These are phyloP conservation scores for Kluyveromyces starmeri DNA, from an alignment of 805 yeast species.

Conservation along the genomic window DNA sequence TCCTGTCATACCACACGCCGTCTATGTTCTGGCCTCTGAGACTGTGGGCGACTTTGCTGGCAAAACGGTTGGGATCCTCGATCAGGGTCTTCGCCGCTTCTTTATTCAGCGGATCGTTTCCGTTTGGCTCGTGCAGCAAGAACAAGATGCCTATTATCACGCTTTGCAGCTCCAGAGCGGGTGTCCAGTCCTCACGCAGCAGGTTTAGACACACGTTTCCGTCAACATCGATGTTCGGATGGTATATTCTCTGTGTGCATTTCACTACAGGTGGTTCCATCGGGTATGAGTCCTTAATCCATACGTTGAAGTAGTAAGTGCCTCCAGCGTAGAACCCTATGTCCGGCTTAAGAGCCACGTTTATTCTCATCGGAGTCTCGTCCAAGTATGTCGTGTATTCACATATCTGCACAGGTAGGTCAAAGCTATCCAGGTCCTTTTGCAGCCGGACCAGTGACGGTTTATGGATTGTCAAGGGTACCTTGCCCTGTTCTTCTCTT, in stretches of 20 bases:
- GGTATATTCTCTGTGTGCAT: slow-evolving; percentile 67
- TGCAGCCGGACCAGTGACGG: slow-evolving; percentile 20
- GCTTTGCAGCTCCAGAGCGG: slow-evolving; percentile 74
- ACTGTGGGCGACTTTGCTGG: slow-evolving; percentile 44
- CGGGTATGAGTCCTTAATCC: slow-evolving; percentile 67
- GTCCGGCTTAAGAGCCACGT: slow-evolving; percentile 19
- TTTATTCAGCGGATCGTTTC: slow-evolving; percentile 86
- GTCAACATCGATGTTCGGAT: slow-evolving; percentile 84
- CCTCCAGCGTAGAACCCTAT: slow-evolving; percentile 25
- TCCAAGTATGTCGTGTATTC: slow-evolving; percentile 4
- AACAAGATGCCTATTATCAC: slow-evolving; percentile 79
- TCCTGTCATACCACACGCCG: slow-evolving; percentile 54
- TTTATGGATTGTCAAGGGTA: background rate
- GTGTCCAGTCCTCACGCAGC: slow-evolving; percentile 92
- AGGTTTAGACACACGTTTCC: slow-evolving; percentile 92
- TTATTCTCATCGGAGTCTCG: slow-evolving; percentile 11
- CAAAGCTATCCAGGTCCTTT: slow-evolving; percentile 19
- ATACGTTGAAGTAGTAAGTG: slow-evolving; percentile 50
- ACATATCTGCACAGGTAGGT: slow-evolving; percentile 19
- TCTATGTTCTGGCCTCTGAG: slow-evolving; percentile 69
- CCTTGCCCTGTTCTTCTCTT: background rate
- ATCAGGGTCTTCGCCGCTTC: slow-evolving; percentile 64
- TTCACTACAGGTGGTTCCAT: slow-evolving; percentile 86
- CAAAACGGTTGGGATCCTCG: slow-evolving; percentile 41
- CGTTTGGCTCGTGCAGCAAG: slow-evolving; percentile 82